Base-by-base conservation (phyloP, 805 yeast genomes). In the Teunomyces barrocoloradensis region DNA sequence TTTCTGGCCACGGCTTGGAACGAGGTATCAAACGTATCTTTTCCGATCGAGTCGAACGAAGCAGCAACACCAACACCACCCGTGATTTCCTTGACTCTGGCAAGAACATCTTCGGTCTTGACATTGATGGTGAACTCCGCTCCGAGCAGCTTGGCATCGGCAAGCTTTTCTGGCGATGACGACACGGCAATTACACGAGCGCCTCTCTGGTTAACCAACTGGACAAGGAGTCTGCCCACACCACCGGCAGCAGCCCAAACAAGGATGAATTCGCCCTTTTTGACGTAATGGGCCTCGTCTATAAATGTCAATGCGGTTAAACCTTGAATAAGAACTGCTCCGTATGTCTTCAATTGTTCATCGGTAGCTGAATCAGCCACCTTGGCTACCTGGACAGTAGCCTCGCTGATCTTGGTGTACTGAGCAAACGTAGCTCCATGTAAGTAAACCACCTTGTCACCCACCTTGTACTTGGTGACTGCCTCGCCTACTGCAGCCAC, bases 191-290 rank as follows among this genome's bases (percentile, higher is more conserved):
- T 89, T 40, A 83, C 90, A 53, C 80, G 83, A 3, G 90, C 97
- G 17, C 96, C 96, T 42, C 70, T 73, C 20, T 66, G 59, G 27
- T 74, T 64, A 43, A 85, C 66, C 65, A 90, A 69, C 64, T 90
- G 96, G 43, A 75, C 72, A 45, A 89, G 69, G 15, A 88, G 55
- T 44, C 80, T 75, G 4, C 98, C 98, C 43, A 88, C 92, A 47
- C 97, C 97, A 40, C 97, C 98, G 2, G 97, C 97, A 6, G 96
- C 96, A 3, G 97, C 97, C 71, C 90, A 89, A 21, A 89, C 83
- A 41, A 91, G 73, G 38, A 87, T 78, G 55, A 67, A 77, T 49
- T 92, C 97, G 45, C 82, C 91, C 61, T 78, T 71, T 56, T 87
- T 63, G 34, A 88, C 86, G 1, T 74, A 58, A 59, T 87, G 81